Evolutionary conservation across 768 basidiomycete species (phyloP).

Genomic region (Leccinum subgranulosum): DNA sequence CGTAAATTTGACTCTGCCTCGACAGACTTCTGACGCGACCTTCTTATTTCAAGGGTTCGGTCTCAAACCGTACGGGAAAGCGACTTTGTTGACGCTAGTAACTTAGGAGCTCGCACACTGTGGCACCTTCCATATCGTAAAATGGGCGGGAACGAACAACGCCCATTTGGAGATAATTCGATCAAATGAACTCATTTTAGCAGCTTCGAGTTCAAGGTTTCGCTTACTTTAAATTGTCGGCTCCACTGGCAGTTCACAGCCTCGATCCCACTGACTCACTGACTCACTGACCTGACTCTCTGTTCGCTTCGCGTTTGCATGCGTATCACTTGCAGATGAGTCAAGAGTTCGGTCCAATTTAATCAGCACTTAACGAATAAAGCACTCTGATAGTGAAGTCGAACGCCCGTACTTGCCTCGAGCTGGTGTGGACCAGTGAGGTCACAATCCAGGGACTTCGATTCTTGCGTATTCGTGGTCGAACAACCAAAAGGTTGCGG

Average conservation of each 20-base stretch:
- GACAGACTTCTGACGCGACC: too few relatives aligned
- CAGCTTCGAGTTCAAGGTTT: too few relatives aligned
- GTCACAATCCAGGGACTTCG: not conserved
- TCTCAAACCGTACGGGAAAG: too few relatives aligned
- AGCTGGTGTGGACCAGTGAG: not conserved
- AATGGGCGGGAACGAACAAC: not conserved
- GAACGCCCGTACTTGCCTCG: not conserved
- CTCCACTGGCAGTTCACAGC: too few relatives aligned
- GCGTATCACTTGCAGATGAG: too few relatives aligned
- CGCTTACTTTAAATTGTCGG: not conserved
- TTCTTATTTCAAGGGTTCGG: too few relatives aligned
- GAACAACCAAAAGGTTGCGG: not conserved
- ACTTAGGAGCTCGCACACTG: not conserved
- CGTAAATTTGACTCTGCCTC: too few relatives aligned
- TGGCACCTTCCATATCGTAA: not conserved
- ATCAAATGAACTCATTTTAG: too few relatives aligned
- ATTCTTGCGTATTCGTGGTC: slow-evolving; percentile 1
- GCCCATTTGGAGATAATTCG: not conserved
- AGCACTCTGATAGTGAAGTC: not conserved
- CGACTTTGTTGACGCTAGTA: not conserved
- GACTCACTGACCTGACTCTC: too few relatives aligned
- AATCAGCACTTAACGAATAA: not conserved
- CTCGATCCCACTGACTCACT: too few relatives aligned
- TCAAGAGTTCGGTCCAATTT: too few relatives aligned
- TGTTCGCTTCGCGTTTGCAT: too few relatives aligned